phyloP scores from a whole-genome alignment of 768 basidiomycete species.

The Cystobasidium ongulense region DNA sequence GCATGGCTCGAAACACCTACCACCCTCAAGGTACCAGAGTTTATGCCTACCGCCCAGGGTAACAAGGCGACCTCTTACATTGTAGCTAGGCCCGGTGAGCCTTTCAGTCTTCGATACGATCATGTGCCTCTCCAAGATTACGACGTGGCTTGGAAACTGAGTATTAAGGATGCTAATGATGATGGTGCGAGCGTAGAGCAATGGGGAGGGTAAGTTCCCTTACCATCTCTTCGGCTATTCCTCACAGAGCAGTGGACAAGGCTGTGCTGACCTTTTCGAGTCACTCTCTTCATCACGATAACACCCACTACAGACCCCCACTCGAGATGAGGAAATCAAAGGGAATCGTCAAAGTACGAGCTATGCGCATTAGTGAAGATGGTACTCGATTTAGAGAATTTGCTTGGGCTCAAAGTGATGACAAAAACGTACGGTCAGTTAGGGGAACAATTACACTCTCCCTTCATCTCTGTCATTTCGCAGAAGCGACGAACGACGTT shows the following conservation, averaged over 20 bases:
- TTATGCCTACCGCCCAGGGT: background rate
- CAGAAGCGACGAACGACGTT: slow-evolving; percentile 20
- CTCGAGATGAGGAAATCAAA: slow-evolving; percentile 27
- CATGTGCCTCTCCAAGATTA: slow-evolving; percentile 11
- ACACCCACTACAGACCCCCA: slow-evolving; percentile 17
- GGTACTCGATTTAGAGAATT: slow-evolving; percentile 27
- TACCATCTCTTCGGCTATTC: background rate
- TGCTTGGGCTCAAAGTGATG: slow-evolving; percentile 10
- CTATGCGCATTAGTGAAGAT: slow-evolving; percentile 27
- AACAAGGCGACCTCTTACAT: slow-evolving; percentile 12
- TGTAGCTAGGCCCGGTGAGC: slow-evolving; percentile 19
- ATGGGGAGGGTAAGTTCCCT: slow-evolving; percentile 23
- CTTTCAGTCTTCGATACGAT: slow-evolving; percentile 27
- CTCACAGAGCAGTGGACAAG: background rate
- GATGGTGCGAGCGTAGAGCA: slow-evolving; percentile 13
- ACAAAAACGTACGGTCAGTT: background rate
- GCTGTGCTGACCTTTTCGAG: no score
- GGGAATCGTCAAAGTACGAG: slow-evolving; percentile 29
- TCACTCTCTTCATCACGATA: no score
- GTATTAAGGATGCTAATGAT: slow-evolving; percentile 24
- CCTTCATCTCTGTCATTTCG: slow-evolving; percentile 27
- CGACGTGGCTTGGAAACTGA: slow-evolving; percentile 28
- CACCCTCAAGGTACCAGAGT: slow-evolving; percentile 26
- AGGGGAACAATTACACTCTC: slow-evolving; percentile 27
- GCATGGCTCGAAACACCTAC: slow-evolving; percentile 28